These are phyloP conservation scores for Kalmusia sp. DNA, from an alignment of 2,329 filamentous ascomycete species.

Conservation along the genomic window DNA sequence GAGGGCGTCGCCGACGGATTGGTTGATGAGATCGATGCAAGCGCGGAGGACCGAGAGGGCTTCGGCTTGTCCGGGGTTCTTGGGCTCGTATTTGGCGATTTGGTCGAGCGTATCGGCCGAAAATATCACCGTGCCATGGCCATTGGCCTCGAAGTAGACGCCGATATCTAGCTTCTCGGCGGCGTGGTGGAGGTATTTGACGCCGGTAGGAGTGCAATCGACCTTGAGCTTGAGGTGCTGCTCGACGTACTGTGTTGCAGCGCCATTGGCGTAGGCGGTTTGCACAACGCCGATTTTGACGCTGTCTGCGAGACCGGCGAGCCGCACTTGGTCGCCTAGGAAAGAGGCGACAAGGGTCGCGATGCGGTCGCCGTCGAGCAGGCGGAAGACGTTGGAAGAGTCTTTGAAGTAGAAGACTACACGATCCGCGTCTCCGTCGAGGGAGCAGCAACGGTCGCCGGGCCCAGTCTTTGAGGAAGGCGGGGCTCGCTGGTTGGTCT, in stretches of 20 bases:
- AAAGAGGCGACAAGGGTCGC: slow-evolving; percentile 93
- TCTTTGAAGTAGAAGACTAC: slow-evolving; percentile 95
- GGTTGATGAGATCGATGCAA: slow-evolving; percentile 92
- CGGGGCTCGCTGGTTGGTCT: slow-evolving; percentile 92
- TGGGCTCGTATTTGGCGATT: slow-evolving; percentile 80
- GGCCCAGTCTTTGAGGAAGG: slow-evolving; percentile 78
- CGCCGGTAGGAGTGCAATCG: slow-evolving; percentile 91
- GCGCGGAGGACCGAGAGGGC: slow-evolving; percentile 85
- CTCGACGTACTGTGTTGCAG: slow-evolving; percentile 89
- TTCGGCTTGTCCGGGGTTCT: slow-evolving; percentile 90
- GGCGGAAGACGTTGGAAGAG: slow-evolving; percentile 80
- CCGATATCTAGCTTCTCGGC: slow-evolving; percentile 93
- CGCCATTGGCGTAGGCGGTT: slow-evolving; percentile 96
- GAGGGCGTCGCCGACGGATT: slow-evolving; percentile 94
- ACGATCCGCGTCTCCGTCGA: slow-evolving; percentile 95
- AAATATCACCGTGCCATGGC: slow-evolving; percentile 96
- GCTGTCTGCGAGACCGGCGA: slow-evolving; percentile 78
- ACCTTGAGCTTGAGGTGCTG: slow-evolving; percentile 88
- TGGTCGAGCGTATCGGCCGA: slow-evolving; percentile 80
- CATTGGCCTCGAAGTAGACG: slow-evolving; percentile 98
- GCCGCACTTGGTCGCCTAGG: slow-evolving; percentile 84
- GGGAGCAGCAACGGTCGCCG: slow-evolving; percentile 82
- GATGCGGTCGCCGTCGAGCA: slow-evolving; percentile 96
- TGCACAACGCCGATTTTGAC: slow-evolving; percentile 94
- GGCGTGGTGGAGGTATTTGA: slow-evolving; percentile 98